phyloP scores from a whole-genome alignment of 257 asterid genomes.

The Lycium barbarum region DNA sequence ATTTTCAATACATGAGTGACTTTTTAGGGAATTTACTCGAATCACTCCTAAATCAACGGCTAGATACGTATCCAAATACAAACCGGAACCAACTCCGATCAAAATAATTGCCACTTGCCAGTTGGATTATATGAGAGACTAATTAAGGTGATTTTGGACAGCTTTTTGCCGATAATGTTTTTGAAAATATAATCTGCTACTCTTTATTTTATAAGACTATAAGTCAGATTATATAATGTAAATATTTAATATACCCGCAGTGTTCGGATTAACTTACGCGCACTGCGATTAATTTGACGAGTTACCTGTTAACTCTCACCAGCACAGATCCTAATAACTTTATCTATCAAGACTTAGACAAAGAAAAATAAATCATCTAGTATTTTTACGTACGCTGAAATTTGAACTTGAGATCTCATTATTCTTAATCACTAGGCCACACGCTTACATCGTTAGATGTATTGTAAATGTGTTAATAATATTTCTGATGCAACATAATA shows the following conservation, averaged over 20 bases:
- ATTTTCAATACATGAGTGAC: no score
- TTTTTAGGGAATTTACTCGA: no score
- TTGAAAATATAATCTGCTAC: not conserved
- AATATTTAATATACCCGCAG: no score
- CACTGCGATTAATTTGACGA: no score
- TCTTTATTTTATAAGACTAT: not conserved
- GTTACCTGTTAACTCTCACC: no score
- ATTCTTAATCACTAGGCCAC: not conserved
- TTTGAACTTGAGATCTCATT: not conserved
- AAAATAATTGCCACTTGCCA: not conserved
- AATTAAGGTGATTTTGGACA: not conserved
- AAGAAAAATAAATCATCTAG: not conserved
- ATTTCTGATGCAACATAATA: not conserved
- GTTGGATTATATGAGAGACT: not conserved
- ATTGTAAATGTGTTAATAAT: not conserved
- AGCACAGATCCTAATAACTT: no score
- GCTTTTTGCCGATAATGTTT: not conserved
- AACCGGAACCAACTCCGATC: not conserved
- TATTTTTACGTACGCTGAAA: not conserved
- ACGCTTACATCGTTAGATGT: not conserved
- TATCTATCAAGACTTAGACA: not conserved
- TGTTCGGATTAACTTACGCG: no score
- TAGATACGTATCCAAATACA: not conserved
- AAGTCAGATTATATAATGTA: not conserved
- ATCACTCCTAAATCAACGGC: not conserved